Base-by-base conservation (phyloP, 2,329 filamentous ascomycete genomes). In the Colletotrichum aenigma region DNA sequence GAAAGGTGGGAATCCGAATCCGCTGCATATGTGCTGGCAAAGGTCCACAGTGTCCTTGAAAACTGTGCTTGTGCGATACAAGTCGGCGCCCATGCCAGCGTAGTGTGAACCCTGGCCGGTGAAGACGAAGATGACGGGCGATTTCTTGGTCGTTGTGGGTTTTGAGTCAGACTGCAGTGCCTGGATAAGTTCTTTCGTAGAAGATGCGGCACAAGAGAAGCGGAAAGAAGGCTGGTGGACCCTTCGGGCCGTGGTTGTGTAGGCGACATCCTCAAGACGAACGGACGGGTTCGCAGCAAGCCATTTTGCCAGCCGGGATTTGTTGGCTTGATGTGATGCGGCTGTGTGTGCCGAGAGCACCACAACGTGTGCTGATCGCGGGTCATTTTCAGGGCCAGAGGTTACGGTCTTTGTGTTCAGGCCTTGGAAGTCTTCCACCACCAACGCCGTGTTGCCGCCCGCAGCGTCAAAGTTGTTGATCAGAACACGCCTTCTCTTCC, bases 401-500 rank as follows among this genome's bases (percentile, higher is more conserved):
- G 2, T 21, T 21, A n/a, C 21, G 16, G 13, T 13, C 0, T 21
- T 26, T 7, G 12, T 26, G 4, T 26, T 4, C 12, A 12, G 21
- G 55, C 55, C 21, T 28, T 24, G 21, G 18, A 48, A 74, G 12
- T 74, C 71, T 24, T 74, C 71, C 4, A 83, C 24, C 10, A 83
- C 58, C 9, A 83, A 55, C 2, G 78, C 77, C 4, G 78, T 78
- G 72, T 80, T 83, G 10, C 74, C 79, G 0, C 81, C 80, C 0
- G 78, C 77, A 1, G 84, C 84, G 32, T 84, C 84, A 55, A 83
- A 86, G 73, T 83, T 86, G 74, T 85, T 86, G 9, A 86, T 58
- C 4, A 83, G 70, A 2, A 83, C 82, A 13, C 79, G 73, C 16
- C 81, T 77, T 13, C 43, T 43, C n/a, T 12, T 60, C 6, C 34